phyloP scores from a whole-genome alignment of 2,329 filamentous ascomycete species.

The Colletotrichum kahawae region DNA sequence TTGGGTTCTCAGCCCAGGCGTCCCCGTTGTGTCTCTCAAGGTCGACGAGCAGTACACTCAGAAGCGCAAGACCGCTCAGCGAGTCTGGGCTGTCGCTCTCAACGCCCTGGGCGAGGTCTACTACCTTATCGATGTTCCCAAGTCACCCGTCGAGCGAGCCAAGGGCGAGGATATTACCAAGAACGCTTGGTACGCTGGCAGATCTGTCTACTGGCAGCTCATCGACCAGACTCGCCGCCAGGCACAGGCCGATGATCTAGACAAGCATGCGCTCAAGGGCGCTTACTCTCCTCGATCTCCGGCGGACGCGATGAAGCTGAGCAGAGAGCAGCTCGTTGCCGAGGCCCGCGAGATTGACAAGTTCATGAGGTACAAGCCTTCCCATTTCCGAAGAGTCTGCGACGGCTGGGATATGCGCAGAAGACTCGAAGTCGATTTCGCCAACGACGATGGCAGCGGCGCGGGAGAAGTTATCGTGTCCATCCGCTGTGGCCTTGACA shows the following conservation, averaged over 20 bases:
- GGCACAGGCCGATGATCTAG: conserved; percentile 75
- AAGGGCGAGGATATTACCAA: conserved; percentile 63
- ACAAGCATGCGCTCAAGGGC: conserved; percentile 69
- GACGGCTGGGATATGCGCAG: conserved; percentile 93
- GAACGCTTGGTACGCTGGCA: conserved; percentile 80
- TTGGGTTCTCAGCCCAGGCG: conserved; percentile 90
- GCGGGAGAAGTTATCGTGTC: conserved; percentile 81
- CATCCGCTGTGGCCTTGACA: conserved; percentile 73
- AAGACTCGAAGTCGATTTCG: conserved; percentile 86
- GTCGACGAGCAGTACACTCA: conserved; percentile 83
- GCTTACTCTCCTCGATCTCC: conserved; percentile 84
- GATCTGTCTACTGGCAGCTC: conserved; percentile 80
- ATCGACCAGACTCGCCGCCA: conserved; percentile 78
- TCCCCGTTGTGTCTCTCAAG: conserved; percentile 84
- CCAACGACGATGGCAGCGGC: conserved; percentile 75
- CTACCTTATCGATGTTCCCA: conserved; percentile 77
- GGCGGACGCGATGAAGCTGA: conserved; percentile 73
- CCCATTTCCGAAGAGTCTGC: conserved; percentile 79
- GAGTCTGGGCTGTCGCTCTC: conserved; percentile 90
- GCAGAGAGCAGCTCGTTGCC: conserved; percentile 70
- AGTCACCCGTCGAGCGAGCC: conserved; percentile 51
- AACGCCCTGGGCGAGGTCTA: conserved; percentile 94
- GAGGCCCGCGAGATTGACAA: conserved; percentile 84
- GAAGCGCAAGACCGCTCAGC: conserved; percentile 70
- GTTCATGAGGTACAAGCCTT: conserved; percentile 74